These are phyloP conservation scores for Annulohypoxylon stygium DNA, from an alignment of 495 filamentous ascomycete genomes.

Conservation along the genomic window DNA sequence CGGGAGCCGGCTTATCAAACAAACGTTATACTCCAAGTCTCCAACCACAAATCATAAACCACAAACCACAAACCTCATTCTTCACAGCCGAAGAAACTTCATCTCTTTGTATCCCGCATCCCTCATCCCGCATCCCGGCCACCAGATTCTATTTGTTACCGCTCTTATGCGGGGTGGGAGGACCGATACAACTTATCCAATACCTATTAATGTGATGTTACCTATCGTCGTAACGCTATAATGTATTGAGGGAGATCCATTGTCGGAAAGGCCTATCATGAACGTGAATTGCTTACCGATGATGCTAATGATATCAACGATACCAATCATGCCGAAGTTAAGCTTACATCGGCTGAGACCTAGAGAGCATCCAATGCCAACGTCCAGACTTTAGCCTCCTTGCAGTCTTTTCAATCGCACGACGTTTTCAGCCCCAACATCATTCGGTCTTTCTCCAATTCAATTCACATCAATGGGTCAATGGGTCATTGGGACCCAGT, in stretches of 20 bases:
- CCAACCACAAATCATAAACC: neutral
- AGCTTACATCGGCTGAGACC: slow-evolving; percentile 10
- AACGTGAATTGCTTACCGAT: neutral
- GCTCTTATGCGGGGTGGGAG: neutral
- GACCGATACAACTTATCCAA: neutral
- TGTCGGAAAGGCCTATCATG: slow-evolving; percentile 2
- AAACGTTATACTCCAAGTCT: neutral
- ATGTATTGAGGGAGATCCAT: neutral
- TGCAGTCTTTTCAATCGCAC: slow-evolving; percentile 3
- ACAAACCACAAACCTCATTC: slow-evolving; percentile 1
- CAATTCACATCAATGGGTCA: neutral
- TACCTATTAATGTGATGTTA: slow-evolving; percentile 16
- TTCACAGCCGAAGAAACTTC: slow-evolving; percentile 2
- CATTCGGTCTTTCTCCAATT: slow-evolving; percentile 18
- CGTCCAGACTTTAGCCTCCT: neutral
- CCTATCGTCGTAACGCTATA: neutral
- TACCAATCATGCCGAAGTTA: neutral
- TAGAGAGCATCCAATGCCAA: slow-evolving; percentile 6
- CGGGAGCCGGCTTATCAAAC: neutral
- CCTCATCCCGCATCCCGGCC: neutral
- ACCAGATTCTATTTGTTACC: slow-evolving; percentile 21
- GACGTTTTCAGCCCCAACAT: slow-evolving; percentile 25
- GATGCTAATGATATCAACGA: neutral
- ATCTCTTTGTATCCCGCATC: neutral
- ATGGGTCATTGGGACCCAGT: slow-evolving; percentile 7